A percentile compares a stretch with the other conserved stretches of the same genome.
Conservation (phyloP, 768 basidiomycete species). For the Mrakia blollopis region DNA sequence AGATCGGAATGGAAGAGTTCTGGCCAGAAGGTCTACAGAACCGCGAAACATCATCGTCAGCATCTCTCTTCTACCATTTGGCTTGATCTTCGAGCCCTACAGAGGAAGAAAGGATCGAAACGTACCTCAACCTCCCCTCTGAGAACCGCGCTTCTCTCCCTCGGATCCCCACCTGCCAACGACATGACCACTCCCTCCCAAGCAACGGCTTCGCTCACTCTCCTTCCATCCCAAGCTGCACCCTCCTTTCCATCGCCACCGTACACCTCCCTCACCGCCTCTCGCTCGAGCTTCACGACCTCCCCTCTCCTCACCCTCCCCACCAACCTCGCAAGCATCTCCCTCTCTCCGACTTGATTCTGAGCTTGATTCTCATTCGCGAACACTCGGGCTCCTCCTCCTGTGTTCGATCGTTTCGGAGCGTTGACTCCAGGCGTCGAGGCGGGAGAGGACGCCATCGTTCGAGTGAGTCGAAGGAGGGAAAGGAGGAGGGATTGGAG, state of each 20-base stretch:
- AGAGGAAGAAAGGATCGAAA: too few species aligned
- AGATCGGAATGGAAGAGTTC: background rate
- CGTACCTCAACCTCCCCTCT: background rate
- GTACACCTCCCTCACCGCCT: background rate
- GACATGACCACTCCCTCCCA: background rate
- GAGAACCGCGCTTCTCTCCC: background rate
- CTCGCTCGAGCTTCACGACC: background rate
- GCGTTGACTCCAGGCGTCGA: background rate
- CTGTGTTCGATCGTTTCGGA: background rate
- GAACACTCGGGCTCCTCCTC: background rate
- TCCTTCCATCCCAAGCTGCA: background rate
- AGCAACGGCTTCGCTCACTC: background rate
- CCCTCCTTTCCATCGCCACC: background rate
- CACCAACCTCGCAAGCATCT: background rate
- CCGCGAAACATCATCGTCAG: background rate
- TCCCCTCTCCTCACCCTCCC: background rate
- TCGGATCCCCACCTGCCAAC: background rate
- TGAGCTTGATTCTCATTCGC: background rate
- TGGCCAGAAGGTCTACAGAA: conserved; percentile 2
- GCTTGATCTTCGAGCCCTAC: background rate
- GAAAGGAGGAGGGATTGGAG: background rate
- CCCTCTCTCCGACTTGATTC: background rate
- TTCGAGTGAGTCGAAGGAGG: background rate
- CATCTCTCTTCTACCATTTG: background rate
- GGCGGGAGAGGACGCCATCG: background rate